A percentile compares a stretch with the other conserved stretches of the same genome.
Evolutionary conservation across 2,329 filamentous ascomycete species (phyloP).

Genomic region (Mariannaea elegans): DNA sequence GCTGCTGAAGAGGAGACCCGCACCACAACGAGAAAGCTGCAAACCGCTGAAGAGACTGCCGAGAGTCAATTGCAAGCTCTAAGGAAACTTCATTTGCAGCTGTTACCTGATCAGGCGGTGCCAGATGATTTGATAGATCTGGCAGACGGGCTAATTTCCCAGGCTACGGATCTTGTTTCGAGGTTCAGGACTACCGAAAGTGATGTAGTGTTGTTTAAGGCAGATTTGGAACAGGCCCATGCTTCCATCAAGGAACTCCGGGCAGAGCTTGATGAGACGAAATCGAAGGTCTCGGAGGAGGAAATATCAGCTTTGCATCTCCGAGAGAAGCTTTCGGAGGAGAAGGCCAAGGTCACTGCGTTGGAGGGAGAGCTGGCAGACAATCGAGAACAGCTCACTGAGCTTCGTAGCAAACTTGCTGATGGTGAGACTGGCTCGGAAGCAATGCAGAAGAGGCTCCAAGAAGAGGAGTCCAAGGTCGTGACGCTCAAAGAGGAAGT

Average conservation of each 20-base stretch:
- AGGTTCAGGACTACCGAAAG: slow-evolving; percentile 68
- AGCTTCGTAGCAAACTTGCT: slow-evolving; percentile 75
- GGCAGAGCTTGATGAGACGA: slow-evolving; percentile 62
- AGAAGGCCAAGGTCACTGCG: slow-evolving; percentile 62
- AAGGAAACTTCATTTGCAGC: slow-evolving; percentile 65
- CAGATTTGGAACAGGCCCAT: slow-evolving; percentile 70
- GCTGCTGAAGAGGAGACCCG: slow-evolving; percentile 63
- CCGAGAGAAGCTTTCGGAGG: slow-evolving; percentile 61
- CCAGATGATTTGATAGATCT: slow-evolving; percentile 67
- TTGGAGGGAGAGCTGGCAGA: slow-evolving; percentile 68
- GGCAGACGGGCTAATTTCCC: slow-evolving; percentile 66
- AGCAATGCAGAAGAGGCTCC: slow-evolving; percentile 76
- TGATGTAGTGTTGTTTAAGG: slow-evolving; percentile 66
- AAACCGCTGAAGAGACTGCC: slow-evolving; percentile 59
- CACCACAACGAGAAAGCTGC: slow-evolving; percentile 59
- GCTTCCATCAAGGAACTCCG: slow-evolving; percentile 64
- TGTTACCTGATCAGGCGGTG: slow-evolving; percentile 61
- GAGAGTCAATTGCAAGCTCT: slow-evolving; percentile 64
- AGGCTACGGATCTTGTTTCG: slow-evolving; percentile 66
- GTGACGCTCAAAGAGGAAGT: slow-evolving; percentile 74
- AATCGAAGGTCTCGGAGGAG: slow-evolving; percentile 60
- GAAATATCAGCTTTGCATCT: slow-evolving; percentile 62
- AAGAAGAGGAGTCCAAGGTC: slow-evolving; percentile 78
- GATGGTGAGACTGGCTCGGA: slow-evolving; percentile 88
- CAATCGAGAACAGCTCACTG: slow-evolving; percentile 73